A percentile compares a stretch with the other conserved stretches of the same genome.
Conservation (phyloP, 495 filamentous ascomycete genomes). For the Podospora comata region DNA sequence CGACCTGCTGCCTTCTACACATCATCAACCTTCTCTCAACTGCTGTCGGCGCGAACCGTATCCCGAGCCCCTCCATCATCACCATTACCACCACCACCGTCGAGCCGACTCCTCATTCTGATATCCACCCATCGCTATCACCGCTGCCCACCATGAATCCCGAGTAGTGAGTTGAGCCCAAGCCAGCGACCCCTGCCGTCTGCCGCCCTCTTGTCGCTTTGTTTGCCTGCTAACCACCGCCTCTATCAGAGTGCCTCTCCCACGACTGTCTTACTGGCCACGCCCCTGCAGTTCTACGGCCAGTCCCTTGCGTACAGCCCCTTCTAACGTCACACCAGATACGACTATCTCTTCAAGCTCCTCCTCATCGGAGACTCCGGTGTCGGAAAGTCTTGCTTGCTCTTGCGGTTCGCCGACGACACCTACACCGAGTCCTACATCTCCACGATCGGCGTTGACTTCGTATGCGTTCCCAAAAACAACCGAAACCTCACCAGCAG, state of each 20-base stretch:
- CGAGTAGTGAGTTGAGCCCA: slow-evolving; percentile 71
- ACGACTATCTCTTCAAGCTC: slow-evolving; percentile 99
- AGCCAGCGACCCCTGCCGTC: slow-evolving; percentile 16
- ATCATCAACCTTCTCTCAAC: slow-evolving; percentile 26
- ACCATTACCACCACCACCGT: slow-evolving; percentile 2
- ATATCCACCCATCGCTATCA: slow-evolving; percentile 11
- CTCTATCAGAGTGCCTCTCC: slow-evolving; percentile 31
- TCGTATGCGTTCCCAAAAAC: slow-evolving; percentile 58
- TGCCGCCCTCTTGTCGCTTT: slow-evolving; percentile 15
- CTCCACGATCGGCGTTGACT: slow-evolving; percentile 98
- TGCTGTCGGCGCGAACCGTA: slow-evolving; percentile 11
- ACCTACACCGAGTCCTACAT: slow-evolving; percentile 99
- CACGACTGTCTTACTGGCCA: slow-evolving; percentile 14
- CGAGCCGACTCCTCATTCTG: not conserved
- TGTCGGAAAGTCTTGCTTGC: slow-evolving; percentile 98
- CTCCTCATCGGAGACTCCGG: slow-evolving; percentile 99
- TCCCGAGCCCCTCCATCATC: slow-evolving; percentile 21
- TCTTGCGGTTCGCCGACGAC: slow-evolving; percentile 96
- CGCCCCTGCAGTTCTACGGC: slow-evolving; percentile 6
- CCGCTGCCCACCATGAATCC: slow-evolving; percentile 73
- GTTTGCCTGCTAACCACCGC: slow-evolving; percentile 22
- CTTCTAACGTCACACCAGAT: slow-evolving; percentile 56
- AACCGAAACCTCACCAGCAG: slow-evolving; percentile 18
- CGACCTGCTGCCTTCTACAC: slow-evolving; percentile 30
- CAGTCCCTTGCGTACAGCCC: not conserved